Conservation (phyloP, 192 early-diverging fungal species). For the Powellomyces hirtus region DNA sequence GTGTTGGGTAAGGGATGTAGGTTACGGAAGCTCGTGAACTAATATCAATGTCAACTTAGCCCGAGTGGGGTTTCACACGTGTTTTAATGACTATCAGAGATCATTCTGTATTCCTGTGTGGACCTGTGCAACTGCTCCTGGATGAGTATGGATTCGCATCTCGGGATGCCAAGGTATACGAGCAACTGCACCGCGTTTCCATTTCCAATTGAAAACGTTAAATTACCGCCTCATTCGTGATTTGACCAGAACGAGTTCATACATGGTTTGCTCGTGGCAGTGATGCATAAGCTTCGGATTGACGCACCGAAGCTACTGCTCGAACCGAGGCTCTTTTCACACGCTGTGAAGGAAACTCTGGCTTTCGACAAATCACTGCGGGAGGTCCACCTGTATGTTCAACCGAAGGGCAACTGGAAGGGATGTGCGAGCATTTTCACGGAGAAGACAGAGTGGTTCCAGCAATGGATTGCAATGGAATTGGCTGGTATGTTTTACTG, state of each 20-base stretch:
- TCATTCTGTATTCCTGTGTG: slow-evolving; percentile 23
- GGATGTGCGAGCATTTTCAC: slow-evolving; percentile 30
- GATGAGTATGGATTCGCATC: slow-evolving; percentile 9
- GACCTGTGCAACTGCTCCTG: slow-evolving; percentile 21
- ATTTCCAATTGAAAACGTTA: background rate
- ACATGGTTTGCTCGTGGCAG: slow-evolving; percentile 9
- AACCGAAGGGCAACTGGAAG: slow-evolving; percentile 14
- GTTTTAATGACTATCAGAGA: slow-evolving; percentile 24
- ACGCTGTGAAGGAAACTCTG: slow-evolving; percentile 28
- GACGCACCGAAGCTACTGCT: slow-evolving; percentile 27
- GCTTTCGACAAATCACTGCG: slow-evolving; percentile 25
- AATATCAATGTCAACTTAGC: slow-evolving; percentile 5
- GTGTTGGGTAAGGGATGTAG: too few species aligned
- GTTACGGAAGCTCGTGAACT: background rate
- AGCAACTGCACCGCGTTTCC: too few species aligned
- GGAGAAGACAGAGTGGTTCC: slow-evolving; percentile 27
- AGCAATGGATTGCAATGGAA: slow-evolving; percentile 25
- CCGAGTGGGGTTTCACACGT: slow-evolving; percentile 30
- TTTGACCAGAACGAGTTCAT: slow-evolving; percentile 31
- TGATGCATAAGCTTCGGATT: slow-evolving; percentile 27
- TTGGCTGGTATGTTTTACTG: slow-evolving; percentile 20
- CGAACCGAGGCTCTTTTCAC: slow-evolving; percentile 19
- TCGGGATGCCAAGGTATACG: slow-evolving; percentile 29
- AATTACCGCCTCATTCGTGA: background rate
- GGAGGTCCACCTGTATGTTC: slow-evolving; percentile 26